A percentile compares a stretch with the other conserved stretches of the same genome.
phyloP scores from a whole-genome alignment of 768 basidiomycete genomes.

The Psilocybe cubensis region DNA sequence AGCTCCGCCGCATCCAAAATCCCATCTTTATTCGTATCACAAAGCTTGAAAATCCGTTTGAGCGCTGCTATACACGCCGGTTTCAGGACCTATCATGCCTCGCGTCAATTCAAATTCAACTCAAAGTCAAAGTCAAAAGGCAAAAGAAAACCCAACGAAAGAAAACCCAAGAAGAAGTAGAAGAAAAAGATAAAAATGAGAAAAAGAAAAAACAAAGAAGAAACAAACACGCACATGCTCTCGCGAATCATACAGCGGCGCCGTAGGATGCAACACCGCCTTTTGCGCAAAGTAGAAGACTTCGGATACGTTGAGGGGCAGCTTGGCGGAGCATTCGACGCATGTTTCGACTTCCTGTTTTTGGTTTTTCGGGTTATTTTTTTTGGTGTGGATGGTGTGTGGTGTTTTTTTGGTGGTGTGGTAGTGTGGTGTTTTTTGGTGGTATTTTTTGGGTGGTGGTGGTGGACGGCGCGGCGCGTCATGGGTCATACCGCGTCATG shows the following conservation, averaged over 20 bases:
- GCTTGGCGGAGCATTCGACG: slow-evolving; percentile 93
- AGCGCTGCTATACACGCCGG: slow-evolving; percentile 89
- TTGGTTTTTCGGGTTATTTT: too few relatives aligned
- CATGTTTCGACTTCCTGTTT: slow-evolving; percentile 99
- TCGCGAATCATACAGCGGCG: slow-evolving; percentile 94
- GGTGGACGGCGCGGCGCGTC: too few relatives aligned
- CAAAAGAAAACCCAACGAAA: neutral
- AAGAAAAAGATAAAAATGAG: too few relatives aligned
- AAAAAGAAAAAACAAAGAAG: too few relatives aligned
- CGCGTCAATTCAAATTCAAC: neutral
- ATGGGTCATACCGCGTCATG: too few relatives aligned
- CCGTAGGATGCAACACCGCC: slow-evolving; percentile 95
- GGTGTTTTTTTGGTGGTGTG: too few relatives aligned
- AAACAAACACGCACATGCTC: slow-evolving; percentile 70
- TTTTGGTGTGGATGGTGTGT: too few relatives aligned
- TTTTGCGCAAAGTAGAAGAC: slow-evolving; percentile 99
- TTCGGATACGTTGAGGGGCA: slow-evolving; percentile 91
- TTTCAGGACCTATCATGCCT: slow-evolving; percentile 77
- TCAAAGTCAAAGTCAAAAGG: too few relatives aligned
- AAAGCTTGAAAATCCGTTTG: slow-evolving; percentile 93
- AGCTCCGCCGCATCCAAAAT: slow-evolving; percentile 88
- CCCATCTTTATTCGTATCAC: slow-evolving; percentile 94
- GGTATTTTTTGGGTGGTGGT: too few relatives aligned
- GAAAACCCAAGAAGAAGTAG: too few relatives aligned
- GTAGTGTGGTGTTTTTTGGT: too few relatives aligned